Base-by-base conservation (phyloP, 805 yeast genomes). In the Candida fluviatilis region DNA sequence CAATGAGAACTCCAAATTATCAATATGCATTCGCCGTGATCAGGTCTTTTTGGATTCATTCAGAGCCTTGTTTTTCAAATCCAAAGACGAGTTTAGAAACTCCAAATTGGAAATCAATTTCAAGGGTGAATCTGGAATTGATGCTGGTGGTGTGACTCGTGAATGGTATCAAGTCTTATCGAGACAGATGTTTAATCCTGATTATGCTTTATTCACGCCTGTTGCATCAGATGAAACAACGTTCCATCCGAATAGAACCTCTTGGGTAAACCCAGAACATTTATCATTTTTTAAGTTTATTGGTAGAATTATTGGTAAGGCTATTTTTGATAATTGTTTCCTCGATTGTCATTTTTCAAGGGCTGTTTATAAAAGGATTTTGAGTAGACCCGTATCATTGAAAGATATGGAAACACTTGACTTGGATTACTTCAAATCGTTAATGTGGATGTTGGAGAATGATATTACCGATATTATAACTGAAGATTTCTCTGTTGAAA, bases 101-200 rank as follows among this genome's bases (percentile, higher is more conserved):
- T 74, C 90, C 2, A 82, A 81, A 47, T 64, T 93, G 48, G 90
- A 84, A 36, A 78, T 93, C 30, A 74, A 75, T n/a, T 93, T 93
- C 66, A 80, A 80, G 45, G 96, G 95, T 1, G 99, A 93, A 60
- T 84, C 84, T 38, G 99, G 98, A 49, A 86, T 93, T 35, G 99
- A 93, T 69, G 99, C 96, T 3, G 99, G 99, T 49, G 99, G 99
- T 29, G 82, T 93, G 12, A 86, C 97, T 0, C 73, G 99, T 53
- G 99, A 93, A 58, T 93, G 99, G 99, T 90, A 83, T 54, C 97
- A 90, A 57, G 95, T 90, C 4, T 62, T 93, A 34, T 81, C 96
- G 0, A 73, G 96, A 45, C 97, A 91, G 57, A 90, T 93, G 87
- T 88, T 93, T 64, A 89, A 91, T 56, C 95, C 98, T 0, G 95